These are phyloP conservation scores for Sarcodon sp. DNA, from an alignment of 768 basidiomycete genomes.

Conservation along the genomic window DNA sequence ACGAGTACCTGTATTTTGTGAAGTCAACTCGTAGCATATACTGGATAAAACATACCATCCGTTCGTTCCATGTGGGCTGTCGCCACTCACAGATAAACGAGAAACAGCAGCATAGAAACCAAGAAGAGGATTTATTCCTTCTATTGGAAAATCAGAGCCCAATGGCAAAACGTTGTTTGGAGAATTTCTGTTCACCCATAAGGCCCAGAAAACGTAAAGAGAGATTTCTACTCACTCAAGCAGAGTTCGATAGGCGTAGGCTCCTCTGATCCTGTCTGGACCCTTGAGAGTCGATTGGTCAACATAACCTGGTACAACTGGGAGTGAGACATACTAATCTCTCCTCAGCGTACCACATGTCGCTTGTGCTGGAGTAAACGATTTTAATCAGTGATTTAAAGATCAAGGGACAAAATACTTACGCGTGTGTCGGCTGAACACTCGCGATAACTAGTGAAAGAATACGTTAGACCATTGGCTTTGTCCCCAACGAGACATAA, in stretches of 20 bases:
- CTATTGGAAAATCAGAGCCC: constrained; percentile 92
- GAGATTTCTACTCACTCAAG: constrained; percentile 35
- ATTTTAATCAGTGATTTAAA: background rate
- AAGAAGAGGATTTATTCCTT: constrained; percentile 77
- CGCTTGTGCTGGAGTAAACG: constrained; percentile 45
- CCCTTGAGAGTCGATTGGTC: constrained; percentile 33
- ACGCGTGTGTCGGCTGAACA: constrained; percentile 91
- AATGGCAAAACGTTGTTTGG: constrained; percentile 51
- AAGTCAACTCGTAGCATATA: background rate
- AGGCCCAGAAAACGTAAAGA: background rate
- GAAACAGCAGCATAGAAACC: constrained; percentile 87
- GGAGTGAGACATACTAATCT: constrained; percentile 41
- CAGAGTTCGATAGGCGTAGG: constrained; percentile 82
- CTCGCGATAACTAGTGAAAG: constrained; percentile 67
- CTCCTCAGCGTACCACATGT: constrained; percentile 86
- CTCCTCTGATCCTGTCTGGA: constrained; percentile 66
- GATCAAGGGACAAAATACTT: constrained; percentile 17
- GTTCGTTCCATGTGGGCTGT: constrained; percentile 67
- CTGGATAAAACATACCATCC: constrained; percentile 54
- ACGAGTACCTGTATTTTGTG: constrained; percentile 45
- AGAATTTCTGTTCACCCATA: constrained; percentile 27
- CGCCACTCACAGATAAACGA: constrained; percentile 51
- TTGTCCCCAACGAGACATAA: background rate
- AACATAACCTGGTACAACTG: background rate
- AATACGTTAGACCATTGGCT: too few relatives aligned